These are phyloP conservation scores for Kodamaea arcana DNA, from an alignment of 1,139 yeast species.

Conservation along the genomic window DNA sequence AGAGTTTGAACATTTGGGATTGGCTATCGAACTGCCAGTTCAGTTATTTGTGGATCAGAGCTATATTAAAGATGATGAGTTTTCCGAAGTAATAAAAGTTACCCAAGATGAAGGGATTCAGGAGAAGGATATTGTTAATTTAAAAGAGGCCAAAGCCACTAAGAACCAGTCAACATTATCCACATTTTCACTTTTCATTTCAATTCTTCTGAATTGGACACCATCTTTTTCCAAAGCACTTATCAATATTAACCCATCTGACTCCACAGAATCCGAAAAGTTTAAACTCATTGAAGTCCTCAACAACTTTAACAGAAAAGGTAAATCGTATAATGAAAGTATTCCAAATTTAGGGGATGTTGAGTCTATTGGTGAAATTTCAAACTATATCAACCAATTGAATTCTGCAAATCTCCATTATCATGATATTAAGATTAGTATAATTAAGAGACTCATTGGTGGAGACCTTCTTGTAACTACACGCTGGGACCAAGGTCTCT, in stretches of 20 bases:
- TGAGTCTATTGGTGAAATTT: conserved; percentile 18
- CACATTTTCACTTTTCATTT: not conserved
- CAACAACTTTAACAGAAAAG: conserved; percentile 29
- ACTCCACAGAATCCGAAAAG: conserved; percentile 18
- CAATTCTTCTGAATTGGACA: conserved; percentile 24
- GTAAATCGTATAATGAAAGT: conserved; percentile 11
- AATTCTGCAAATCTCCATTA: conserved; percentile 36
- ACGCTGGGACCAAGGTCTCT: conserved; percentile 25
- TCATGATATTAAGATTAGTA: conserved; percentile 41
- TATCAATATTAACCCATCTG: conserved; percentile 4
- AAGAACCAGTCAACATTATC: not conserved
- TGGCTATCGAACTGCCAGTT: not conserved
- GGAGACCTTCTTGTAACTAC: conserved; percentile 18
- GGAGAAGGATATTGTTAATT: not conserved
- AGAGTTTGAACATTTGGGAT: conserved; percentile 8
- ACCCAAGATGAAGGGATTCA: not conserved
- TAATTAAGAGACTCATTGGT: conserved; percentile 41
- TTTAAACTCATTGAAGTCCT: conserved; percentile 36
- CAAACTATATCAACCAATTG: conserved; percentile 25
- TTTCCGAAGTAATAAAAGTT: no score
- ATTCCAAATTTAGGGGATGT: conserved; percentile 10
- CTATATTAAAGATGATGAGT: not conserved
- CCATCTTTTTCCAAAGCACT: conserved; percentile 12
- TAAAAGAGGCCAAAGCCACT: not conserved
- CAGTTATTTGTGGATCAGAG: not conserved